phyloP scores from a whole-genome alignment of 306 rosid species.

The Potentilla sterilis region DNA sequence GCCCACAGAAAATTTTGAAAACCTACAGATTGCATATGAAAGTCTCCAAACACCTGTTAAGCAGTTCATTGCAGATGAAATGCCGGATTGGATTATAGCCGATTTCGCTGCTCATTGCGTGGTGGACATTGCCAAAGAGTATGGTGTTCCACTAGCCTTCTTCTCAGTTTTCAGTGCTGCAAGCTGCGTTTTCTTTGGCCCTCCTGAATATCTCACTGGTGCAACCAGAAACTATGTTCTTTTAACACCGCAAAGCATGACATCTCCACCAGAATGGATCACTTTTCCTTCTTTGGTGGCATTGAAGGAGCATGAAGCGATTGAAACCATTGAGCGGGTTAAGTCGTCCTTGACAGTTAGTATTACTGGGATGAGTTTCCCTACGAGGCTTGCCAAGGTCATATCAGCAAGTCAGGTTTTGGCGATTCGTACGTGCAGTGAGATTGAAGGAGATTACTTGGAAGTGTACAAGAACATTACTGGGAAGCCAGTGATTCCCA shows the following conservation, averaged over 20 bases:
- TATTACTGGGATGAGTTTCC: neutral
- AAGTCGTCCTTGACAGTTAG: too few relatives aligned
- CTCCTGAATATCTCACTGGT: neutral
- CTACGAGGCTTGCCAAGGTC: neutral
- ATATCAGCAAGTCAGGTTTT: neutral
- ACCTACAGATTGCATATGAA: neutral
- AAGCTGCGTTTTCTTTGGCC: neutral
- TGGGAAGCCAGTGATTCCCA: neutral
- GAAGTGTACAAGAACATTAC: neutral
- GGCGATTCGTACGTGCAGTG: neutral
- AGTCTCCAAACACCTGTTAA: neutral
- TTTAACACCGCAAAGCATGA: neutral
- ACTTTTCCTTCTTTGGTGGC: neutral
- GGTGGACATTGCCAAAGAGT: neutral
- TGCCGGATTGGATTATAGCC: too few relatives aligned
- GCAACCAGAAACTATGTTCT: neutral
- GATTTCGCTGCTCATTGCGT: neutral
- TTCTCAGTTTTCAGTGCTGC: neutral
- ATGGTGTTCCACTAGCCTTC: neutral
- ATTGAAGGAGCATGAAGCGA: neutral
- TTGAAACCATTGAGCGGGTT: neutral
- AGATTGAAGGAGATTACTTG: neutral
- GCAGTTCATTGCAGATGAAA: neutral
- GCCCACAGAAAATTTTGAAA: neutral
- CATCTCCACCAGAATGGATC: neutral